Base-by-base conservation (phyloP, 202 grass and related monocot genomes). In the Setaria italica region DNA sequence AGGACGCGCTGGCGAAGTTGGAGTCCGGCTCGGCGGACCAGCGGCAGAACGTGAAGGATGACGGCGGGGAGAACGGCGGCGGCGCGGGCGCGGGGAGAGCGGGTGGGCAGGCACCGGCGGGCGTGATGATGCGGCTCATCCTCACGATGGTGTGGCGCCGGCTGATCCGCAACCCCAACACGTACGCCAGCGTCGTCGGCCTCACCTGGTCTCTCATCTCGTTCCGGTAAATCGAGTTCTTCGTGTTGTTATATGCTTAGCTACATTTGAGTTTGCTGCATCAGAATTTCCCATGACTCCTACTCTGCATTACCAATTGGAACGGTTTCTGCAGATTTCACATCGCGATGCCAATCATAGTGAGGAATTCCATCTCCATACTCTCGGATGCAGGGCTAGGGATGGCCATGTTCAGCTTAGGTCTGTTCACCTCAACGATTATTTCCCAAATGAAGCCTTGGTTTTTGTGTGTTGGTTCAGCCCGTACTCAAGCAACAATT, bases 341-440 rank as follows among this genome's bases (percentile, higher is more conserved):
- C 82, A 37, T 96, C 50, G 16, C 68, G 12, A 91, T 99, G 88
- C 96, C 96, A 37, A 84, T 41, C 35, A 82, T 99, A 72, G 68
- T 96, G 33, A 85, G 77, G 57, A 94, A 96, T 17, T 96, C 96
- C 67, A 96, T 99, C 86, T 90, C 91, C 67, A 99, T 96, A 45
- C 88, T 99, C 8, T 99, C 96, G 4, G 88, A 99, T 66, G 80
- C 96, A 53, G 96, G 96, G 29, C 86, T 99, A 16, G 93, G 96
- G 11, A 96, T 99, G 93, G 91, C 96, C 67, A 99, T 99, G 93
- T 96, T 95, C 63, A 99, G 93, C 63, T 87, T 99, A 60, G 96
- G 94, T 92, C 25, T 19, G 81, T 76, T 85, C 48, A 58, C 3
- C 46, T 73, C 51, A 11, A 39, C 1, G 45, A 50, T 14, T 4